Evolutionary conservation across 306 rosid species (phyloP).

Genomic region (Vigna unguiculata): DNA sequence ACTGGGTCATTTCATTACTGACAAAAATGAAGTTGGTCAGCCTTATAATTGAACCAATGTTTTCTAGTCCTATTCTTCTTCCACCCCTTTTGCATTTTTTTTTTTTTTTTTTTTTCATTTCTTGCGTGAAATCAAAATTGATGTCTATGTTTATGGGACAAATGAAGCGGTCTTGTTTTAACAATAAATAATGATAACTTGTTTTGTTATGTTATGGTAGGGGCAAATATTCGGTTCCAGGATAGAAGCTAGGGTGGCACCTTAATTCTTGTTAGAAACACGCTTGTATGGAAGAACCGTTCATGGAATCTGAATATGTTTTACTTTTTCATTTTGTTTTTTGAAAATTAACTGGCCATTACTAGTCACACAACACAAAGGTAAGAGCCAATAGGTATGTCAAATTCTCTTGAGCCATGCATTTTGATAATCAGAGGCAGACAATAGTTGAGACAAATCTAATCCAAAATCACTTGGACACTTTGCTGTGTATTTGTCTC

Average conservation of each 20-base stretch:
- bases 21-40: conserved; percentile 47
- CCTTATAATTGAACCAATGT: conserved; percentile 51
- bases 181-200: conserved; percentile 21
- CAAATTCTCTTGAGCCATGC: conserved; percentile 43
- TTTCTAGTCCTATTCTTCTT: conserved; percentile 9
- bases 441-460: conserved; percentile 67
- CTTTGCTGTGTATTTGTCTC: conserved; percentile 50
- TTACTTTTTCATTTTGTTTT: background rate
- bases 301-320: background rate
- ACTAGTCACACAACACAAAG: conserved; percentile 11
- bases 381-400: conserved; percentile 30
- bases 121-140: conserved; percentile 46
- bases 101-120: background rate
- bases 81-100: background rate
- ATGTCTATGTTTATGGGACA: conserved; percentile 48
- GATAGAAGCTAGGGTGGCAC: conserved; percentile 33
- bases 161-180: conserved; percentile 40
- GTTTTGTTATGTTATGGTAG: conserved; percentile 12
- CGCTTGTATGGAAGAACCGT: conserved; percentile 14
- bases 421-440: conserved; percentile 52
- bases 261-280: conserved; percentile 37
- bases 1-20: conserved; percentile 39
- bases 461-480: conserved; percentile 57
- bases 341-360: conserved; percentile 1
- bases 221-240: conserved; percentile 51